Evolutionary conservation across 148 eudicot species (phyloP), one percentile per base, ranked within the genome.

Genomic region (Camellia granthamiana): DNA sequence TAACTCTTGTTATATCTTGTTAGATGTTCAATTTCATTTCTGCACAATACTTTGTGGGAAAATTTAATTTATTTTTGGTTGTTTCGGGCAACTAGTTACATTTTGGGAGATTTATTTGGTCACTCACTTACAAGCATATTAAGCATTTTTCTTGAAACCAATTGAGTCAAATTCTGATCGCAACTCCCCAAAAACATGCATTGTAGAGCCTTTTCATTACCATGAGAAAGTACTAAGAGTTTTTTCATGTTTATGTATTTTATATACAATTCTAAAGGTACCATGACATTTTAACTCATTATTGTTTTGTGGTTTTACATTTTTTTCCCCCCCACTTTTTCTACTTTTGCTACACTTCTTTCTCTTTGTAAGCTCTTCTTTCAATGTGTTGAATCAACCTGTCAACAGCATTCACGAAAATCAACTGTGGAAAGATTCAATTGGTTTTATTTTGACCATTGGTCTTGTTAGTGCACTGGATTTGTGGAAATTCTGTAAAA

Each of bases 281-380:
- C 74, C 52, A 77, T 77, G 81, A 81, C 47, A 68, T 80, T 21
- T 51, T 74, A 63, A 70, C 7, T 4, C 52, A 49, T 77, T 54
- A 13, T 80, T 46, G 42, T 84, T 78, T 66, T 80, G 21, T 61
- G 81, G 18, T 74, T 72, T 13, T 67, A 19, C 5, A n/a, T 23
- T 66, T 7, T 9, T 66, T 23, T 14, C 38, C 16, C 2, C 14
- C 19, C 38, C 62, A 11, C 4, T 23, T 18, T 18, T 0, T 6
- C 10, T 4, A n/a, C 66, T n/a, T 62, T 0, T 18, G 23, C 30
- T 62, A 4, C 7, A 18, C 7, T 4, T 18, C 66, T 62, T 5
- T 62, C 30, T 62, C n/a, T 18, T 18, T 8, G 12, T 59, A 11
- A 11, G 62, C 14, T 18, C 38, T 18, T 62, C 74, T 47, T 15